Base-by-base conservation (phyloP, 352 stramenopile species). In the Phytophthora melonis region DNA sequence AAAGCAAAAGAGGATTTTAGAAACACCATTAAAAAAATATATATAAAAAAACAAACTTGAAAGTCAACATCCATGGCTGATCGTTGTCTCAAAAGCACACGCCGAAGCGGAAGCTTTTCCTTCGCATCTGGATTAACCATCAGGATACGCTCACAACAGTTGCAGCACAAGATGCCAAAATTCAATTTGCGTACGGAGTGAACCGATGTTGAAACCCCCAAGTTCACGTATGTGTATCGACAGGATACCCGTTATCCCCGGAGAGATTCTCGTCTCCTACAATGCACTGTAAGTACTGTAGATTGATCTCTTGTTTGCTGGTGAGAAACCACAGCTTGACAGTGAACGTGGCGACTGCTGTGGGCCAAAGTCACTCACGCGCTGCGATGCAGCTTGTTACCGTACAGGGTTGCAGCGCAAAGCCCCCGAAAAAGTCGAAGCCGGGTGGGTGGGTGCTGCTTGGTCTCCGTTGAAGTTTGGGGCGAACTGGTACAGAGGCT, bases 401-500 rank as follows among this genome's bases (percentile, higher is more conserved):
- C n/a, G n/a, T n/a, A n/a, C n/a, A 41, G 34, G 34, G 34, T 3
- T 41, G 34, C 34, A 41, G 16, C 30, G 30, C 30, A 7, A 25
- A 25, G 23, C 23, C 23, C 23, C 23, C 23, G 23, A 5, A 34
- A 34, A 34, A 34, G 8, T 32, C 27, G 27, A 0, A 10, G 30
- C 30, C 30, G 30, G 30, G 30, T 34, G 30, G 23, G 23, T 25
- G 32, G 11, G 32, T 39, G 32, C 36, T 43, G 36, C 36, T 45
- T 45, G 36, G 36, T 45, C 36, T 45, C 19, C 43, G 54, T 64
- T 70, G 63, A 63, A 70, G 63, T 58, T 70, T 36, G 39, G 27
- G 18, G 34, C 8, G 2, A 8, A 25, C 4, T 13, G 27, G 52
- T 68, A 32, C 66, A 68, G 58, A 68, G 52, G 36, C 9, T n/a